Percentiles rank a stretch among this genome's conserved stretches.
Conservation (phyloP, 352 stramenopile genomes). For the Nothophytophthora sp. region DNA sequence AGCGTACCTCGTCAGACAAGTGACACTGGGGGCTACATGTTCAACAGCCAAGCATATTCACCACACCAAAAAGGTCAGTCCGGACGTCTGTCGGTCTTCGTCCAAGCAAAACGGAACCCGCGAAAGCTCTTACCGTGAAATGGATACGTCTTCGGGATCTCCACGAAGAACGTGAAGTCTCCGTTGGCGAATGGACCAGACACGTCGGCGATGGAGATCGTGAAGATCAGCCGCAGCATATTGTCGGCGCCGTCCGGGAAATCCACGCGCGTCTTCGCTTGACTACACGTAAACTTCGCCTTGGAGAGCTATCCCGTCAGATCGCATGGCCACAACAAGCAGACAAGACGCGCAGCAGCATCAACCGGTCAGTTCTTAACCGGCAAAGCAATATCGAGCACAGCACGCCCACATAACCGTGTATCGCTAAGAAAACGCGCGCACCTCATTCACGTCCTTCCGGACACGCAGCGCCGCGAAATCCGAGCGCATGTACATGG, state of each 20-base stretch:
- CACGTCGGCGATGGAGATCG: slow-evolving; percentile 75
- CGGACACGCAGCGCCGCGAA: slow-evolving; percentile 76
- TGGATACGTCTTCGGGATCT: slow-evolving; percentile 87
- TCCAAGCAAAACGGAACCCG: too few relatives aligned
- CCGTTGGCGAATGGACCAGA: slow-evolving; percentile 80
- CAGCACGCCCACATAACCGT: too few relatives aligned
- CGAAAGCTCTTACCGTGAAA: slow-evolving; percentile 62
- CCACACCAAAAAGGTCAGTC: slow-evolving; percentile 4
- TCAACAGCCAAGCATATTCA: background rate
- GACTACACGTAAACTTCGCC: slow-evolving; percentile 74
- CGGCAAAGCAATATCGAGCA: background rate
- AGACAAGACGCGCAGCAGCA: background rate
- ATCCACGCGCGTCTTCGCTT: slow-evolving; percentile 80
- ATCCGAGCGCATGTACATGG: slow-evolving; percentile 79
- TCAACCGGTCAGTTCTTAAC: background rate
- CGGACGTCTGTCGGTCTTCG: too few relatives aligned
- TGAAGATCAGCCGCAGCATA: slow-evolving; percentile 81
- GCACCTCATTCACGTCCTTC: slow-evolving; percentile 87
- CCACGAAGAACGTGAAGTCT: slow-evolving; percentile 85
- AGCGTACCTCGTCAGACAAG: slow-evolving; percentile 62
- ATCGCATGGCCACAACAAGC: background rate
- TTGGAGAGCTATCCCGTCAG: slow-evolving; percentile 57
- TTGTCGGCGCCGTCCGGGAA: slow-evolving; percentile 84
- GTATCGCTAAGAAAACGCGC: too few relatives aligned
- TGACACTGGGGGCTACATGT: slow-evolving; percentile 67